These are phyloP conservation scores for Fremontodendron californicum DNA, from an alignment of 345 rosid genomes.

Conservation along the genomic window DNA sequence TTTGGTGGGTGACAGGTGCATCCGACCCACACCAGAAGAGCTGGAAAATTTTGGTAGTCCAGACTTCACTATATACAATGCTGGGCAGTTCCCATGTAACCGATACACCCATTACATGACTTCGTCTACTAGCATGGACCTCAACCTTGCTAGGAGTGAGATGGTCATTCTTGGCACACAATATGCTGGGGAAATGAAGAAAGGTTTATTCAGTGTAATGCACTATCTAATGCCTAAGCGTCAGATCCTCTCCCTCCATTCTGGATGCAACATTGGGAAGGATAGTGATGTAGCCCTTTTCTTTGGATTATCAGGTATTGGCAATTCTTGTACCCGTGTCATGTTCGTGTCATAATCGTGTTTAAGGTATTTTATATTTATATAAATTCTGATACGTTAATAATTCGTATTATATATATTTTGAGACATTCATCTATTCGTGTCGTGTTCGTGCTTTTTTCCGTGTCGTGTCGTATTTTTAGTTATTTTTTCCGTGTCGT, in stretches of 20 bases:
- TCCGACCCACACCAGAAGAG: constrained; percentile 93
- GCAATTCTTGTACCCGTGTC: too few relatives aligned
- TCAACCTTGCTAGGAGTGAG: constrained; percentile 86
- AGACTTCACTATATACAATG: constrained; percentile 97
- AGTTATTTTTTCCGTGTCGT: too few relatives aligned
- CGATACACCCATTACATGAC: constrained; percentile 99
- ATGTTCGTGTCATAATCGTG: too few relatives aligned
- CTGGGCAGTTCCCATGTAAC: constrained; percentile 97
- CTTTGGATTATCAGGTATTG: constrained; percentile 98
- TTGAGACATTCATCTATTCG: too few relatives aligned
- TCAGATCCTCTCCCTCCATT: constrained; percentile 82
- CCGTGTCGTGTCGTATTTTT: too few relatives aligned
- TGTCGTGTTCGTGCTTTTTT: too few relatives aligned
- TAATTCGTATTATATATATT: too few relatives aligned
- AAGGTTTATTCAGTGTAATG: constrained; percentile 94
- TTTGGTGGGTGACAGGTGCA: constrained; percentile 86
- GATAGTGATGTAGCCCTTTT: constrained; percentile 97
- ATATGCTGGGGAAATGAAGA: constrained; percentile 99
- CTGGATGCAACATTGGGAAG: constrained; percentile 98
- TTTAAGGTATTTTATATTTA: too few relatives aligned
- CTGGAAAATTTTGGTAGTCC: constrained; percentile 95
- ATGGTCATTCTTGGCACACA: constrained; percentile 98
- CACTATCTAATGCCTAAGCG: constrained; percentile 99
- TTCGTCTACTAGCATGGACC: constrained; percentile 89
- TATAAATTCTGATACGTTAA: too few relatives aligned